These are phyloP conservation scores for Pseudognaphalium luteoalbum DNA, from an alignment of 129 eudicot genomes.

Conservation along the genomic window DNA sequence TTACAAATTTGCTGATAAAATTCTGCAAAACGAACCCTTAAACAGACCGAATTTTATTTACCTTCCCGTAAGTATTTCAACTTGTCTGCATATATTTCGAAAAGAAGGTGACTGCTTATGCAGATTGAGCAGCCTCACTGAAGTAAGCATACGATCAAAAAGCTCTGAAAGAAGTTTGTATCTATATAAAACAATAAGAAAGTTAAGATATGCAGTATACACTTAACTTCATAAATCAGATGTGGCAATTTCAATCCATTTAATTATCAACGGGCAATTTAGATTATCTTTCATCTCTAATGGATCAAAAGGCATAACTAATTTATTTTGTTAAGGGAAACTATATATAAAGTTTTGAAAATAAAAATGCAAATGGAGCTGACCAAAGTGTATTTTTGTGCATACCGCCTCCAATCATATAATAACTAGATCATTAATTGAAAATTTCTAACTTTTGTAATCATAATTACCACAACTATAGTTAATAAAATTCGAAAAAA, in stretches of 20 bases:
- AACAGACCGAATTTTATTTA: slow-evolving; percentile 15
- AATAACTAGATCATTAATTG: not conserved
- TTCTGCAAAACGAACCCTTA: not conserved
- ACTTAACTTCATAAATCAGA: not conserved
- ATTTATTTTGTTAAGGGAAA: not conserved
- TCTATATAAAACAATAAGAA: slow-evolving; percentile 38
- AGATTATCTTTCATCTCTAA: not conserved
- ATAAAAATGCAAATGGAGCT: not conserved
- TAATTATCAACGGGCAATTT: not conserved
- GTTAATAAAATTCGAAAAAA: not conserved
- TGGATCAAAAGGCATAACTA: not conserved
- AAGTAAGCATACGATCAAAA: slow-evolving; percentile 67
- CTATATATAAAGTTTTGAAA: not conserved
- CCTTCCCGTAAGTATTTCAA: slow-evolving; percentile 63
- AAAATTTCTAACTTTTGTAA: not conserved
- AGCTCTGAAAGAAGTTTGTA: slow-evolving; percentile 46
- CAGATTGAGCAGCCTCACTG: slow-evolving; percentile 63
- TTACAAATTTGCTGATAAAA: not conserved
- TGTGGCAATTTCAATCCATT: not conserved
- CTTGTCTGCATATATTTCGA: slow-evolving; percentile 47
- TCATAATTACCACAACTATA: not conserved
- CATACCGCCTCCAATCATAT: not conserved
- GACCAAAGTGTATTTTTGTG: not conserved
- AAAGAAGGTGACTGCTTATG: slow-evolving; percentile 51
- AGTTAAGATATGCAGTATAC: not conserved